Evolutionary conservation across 495 filamentous ascomycete species (phyloP).

Genomic region (Chaetomium cochliodes): DNA sequence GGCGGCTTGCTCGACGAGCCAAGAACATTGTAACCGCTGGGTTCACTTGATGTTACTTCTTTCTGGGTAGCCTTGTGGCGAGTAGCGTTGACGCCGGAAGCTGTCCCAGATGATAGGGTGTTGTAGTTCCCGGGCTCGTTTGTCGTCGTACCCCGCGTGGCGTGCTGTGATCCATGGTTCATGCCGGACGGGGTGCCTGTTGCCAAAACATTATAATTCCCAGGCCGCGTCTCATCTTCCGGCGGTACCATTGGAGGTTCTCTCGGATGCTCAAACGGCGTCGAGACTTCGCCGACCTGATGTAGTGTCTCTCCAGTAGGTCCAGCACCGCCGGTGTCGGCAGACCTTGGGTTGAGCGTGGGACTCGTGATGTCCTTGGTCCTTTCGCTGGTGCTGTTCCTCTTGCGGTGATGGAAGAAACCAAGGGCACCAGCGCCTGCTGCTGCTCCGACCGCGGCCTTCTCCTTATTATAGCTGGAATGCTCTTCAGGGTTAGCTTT

Average conservation of each 20-base stretch:
- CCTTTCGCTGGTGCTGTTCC: constrained; percentile 18
- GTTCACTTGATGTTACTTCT: background rate
- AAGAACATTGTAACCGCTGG: background rate
- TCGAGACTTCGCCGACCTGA: constrained; percentile 3
- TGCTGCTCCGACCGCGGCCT: constrained; percentile 33
- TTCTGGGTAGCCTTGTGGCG: background rate
- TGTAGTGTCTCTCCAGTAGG: background rate
- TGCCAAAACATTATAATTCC: constrained; percentile 7
- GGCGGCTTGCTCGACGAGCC: background rate
- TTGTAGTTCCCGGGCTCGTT: constrained; percentile 28
- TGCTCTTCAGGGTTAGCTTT: constrained; percentile 4
- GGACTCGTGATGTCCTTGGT: constrained; percentile 15
- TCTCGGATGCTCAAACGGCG: constrained; percentile 28
- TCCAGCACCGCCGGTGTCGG: constrained; percentile 2
- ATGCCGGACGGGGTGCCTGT: background rate
- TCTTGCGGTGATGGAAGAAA: constrained; percentile 26
- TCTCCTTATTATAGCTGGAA: constrained; percentile 25
- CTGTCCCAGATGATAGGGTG: constrained; percentile 11
- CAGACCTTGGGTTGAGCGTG: background rate
- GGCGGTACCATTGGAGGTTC: constrained; percentile 25
- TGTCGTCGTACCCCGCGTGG: background rate
- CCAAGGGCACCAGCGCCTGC: constrained; percentile 28
- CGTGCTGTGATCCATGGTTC: background rate
- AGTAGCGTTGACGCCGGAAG: constrained; percentile 26
- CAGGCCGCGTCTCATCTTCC: background rate